Evolutionary conservation across 352 stramenopile genomes (phyloP), one percentile per base, ranked within the genome.

Genomic region (Globisporangium cystogenes): DNA sequence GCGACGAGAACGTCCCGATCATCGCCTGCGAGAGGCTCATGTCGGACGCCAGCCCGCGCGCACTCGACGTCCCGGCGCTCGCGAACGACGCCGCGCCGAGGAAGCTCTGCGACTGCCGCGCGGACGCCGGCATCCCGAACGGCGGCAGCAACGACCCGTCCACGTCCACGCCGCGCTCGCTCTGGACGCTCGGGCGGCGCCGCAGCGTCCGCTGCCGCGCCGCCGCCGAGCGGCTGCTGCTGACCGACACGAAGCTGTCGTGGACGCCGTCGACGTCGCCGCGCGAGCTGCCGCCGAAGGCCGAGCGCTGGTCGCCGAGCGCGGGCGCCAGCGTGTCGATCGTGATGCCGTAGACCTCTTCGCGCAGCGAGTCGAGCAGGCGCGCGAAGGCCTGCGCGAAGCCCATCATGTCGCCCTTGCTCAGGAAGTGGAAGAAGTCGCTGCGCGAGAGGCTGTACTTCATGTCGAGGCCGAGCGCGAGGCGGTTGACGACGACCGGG

Each of bases 351-450:
- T 84, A 87, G 12, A 91, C 73, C 29, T 91, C 70, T 62, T 87
- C 70, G 7, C 75, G 72, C 43, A 94, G 33, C 2, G 70, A 67
- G n/a, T 69, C 56, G 1, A 94, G 50, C 11, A 94, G 55, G 4
- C 71, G 62, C 4, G 72, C 68, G 4, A 94, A 53, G 2, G 72
- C 84, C 45, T 77, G 72, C 20, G 72, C 67, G 48, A 92, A 92
- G 40, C 81, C 79, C 56, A 92, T 62, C 75, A 91, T 87, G 53
- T 89, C 77, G 29, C 76, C 76, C 35, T 79, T 83, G 0, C 79
- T 84, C 50, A 91, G 84, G 46, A 93, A 93, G 51, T 91, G 78
- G 58, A 74, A 87, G 53, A 93, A 90, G 15, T 89, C 73, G 48
- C 73, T 90, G 11, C 82, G 76, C 35, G 80, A 67, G 6, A 93